Percentiles rank a stretch among this genome's conserved stretches.
phyloP scores from a whole-genome alignment of 2,329 filamentous ascomycete genomes.

The Trichoderma guizhouense region DNA sequence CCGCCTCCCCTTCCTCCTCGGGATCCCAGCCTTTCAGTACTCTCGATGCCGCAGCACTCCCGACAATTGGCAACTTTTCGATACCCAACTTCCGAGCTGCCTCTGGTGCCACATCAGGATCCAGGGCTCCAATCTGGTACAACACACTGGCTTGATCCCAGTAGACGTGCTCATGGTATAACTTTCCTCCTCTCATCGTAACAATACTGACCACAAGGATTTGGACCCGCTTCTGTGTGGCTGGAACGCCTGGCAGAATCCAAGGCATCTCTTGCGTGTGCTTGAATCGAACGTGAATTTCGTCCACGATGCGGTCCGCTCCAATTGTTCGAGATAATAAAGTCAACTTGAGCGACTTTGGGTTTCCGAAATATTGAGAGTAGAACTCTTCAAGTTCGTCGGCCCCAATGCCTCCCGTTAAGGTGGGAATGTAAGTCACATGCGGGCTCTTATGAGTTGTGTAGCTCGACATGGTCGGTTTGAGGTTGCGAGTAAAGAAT shows the following conservation, averaged over 20 bases:
- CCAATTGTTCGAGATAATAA: conserved; percentile 64
- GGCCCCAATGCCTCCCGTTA: conserved; percentile 61
- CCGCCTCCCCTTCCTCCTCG: conserved; percentile 40
- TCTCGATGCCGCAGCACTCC: conserved; percentile 37
- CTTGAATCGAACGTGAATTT: conserved; percentile 57
- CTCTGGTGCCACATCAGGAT: conserved; percentile 37
- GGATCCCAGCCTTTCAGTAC: conserved; percentile 33
- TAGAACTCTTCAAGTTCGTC: conserved; percentile 61
- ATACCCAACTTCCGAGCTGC: conserved; percentile 35
- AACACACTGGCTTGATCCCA: conserved; percentile 63
- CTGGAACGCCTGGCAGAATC: conserved; percentile 58
- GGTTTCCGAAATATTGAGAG: conserved; percentile 61
- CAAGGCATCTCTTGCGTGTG: conserved; percentile 57
- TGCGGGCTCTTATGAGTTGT: conserved; percentile 62
- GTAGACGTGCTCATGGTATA: conserved; percentile 61
- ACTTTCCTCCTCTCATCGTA: conserved; percentile 54
- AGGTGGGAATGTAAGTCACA: conserved; percentile 65
- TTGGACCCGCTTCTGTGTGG: conserved; percentile 49
- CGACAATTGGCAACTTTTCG: conserved; percentile 38
- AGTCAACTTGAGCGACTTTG: conserved; percentile 55
- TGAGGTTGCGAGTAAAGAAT: conserved; percentile 57
- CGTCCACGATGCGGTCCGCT: conserved; percentile 61
- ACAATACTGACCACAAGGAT: conserved; percentile 59
- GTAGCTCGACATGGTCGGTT: conserved; percentile 58
- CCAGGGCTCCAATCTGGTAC: conserved; percentile 56